These are phyloP conservation scores for Boechera divaricarpa DNA, from an alignment of 345 rosid genomes.

Conservation along the genomic window DNA sequence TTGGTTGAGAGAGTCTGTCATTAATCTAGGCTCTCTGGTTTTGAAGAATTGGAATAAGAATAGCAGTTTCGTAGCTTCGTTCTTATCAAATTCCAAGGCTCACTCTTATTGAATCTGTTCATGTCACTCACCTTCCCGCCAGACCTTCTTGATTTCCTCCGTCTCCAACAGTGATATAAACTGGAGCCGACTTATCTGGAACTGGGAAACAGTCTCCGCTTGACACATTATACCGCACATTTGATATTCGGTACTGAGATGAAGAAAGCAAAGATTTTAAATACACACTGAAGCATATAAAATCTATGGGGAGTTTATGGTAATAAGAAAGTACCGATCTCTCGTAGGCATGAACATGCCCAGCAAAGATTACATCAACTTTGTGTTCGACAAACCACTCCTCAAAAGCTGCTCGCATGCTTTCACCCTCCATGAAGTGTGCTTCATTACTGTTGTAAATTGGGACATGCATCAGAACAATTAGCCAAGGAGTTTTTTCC, in stretches of 20 bases:
- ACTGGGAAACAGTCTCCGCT: slow-evolving; percentile 67
- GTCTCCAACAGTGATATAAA: slow-evolving; percentile 90
- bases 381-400: slow-evolving; percentile 66
- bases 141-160: slow-evolving; percentile 98
- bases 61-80: not conserved
- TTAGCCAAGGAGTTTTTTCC: slow-evolving; percentile 95
- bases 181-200: slow-evolving; percentile 82
- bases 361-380: slow-evolving; percentile 91
- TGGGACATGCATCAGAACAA: slow-evolving; percentile 90
- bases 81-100: slow-evolving; percentile 7
- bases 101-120: not conserved
- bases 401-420: slow-evolving; percentile 86
- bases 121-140: slow-evolving; percentile 61
- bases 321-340: slow-evolving; percentile 74
- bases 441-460: slow-evolving; percentile 85
- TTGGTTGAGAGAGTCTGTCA: not conserved
- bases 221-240: slow-evolving; percentile 72
- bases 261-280: slow-evolving; percentile 6
- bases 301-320: not conserved
- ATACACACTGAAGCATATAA: not conserved
- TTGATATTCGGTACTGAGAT: slow-evolving; percentile 82
- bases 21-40: not conserved
- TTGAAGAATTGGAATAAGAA: not conserved
- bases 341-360: slow-evolving; percentile 99
- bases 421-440: slow-evolving; percentile 96